Base-by-base conservation (phyloP, 306 rosid genomes). In the Astragalus glycyphyllos region DNA sequence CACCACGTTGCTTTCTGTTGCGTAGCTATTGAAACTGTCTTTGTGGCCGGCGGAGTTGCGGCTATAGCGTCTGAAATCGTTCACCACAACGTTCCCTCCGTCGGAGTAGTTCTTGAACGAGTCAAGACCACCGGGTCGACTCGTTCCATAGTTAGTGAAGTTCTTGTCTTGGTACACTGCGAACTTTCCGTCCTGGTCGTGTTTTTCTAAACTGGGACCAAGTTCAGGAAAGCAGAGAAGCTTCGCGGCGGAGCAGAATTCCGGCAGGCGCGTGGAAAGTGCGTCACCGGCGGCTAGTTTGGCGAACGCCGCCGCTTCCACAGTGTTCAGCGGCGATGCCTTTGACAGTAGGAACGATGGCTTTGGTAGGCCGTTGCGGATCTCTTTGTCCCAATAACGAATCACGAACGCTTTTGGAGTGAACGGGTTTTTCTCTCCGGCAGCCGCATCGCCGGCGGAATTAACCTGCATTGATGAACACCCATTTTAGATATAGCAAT, bases 331-430 rank as follows among this genome's bases (percentile, higher is more conserved):
- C 1, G 99, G 96, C 6, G 99, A 91, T 1, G 89, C 97, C 73
- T 91, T 95, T 0, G 95, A 79, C 5, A 95, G 56, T 6, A 95
- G 73, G 42, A 95, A 95, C 5, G 62, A 16, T 0, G 99, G 86
- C 15, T 79, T 86, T 1, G 87, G 81, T 6, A 71, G 23, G 50
- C 66, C 54, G 81, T 81, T 95, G 13, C 92, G 91, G 83, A 94
- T 87, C 96, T 89, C 96, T 50, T 85, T 89, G 80, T 81, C 86
- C 99, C 99, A 95, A 79, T 95, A 95, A 0, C 99, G 92, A 53
- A 70, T 73, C 59, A 86, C 68, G 65, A 42, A 85, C 5, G 91
- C 96, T 58, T 78, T 87, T 0, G 99, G 99, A 0, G 96, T 75
- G 66, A 95, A 95, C 2, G 99, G 99, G 56, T 78, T 87, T 16